phyloP scores from a whole-genome alignment of 805 yeast genomes.

The Sugiyamaella mastotermitis region DNA sequence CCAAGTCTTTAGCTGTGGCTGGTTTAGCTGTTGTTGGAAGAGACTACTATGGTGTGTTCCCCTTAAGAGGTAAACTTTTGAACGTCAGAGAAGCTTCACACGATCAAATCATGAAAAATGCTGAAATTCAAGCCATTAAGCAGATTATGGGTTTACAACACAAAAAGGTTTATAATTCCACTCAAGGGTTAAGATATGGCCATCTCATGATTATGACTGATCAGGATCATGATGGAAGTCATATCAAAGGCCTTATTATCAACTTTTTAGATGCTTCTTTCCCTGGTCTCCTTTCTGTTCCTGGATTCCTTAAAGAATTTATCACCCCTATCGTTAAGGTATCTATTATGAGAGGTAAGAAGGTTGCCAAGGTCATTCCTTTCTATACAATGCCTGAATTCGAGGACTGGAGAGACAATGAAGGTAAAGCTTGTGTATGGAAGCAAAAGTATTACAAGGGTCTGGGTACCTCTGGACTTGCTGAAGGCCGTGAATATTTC shows the following conservation, averaged over 20 bases:
- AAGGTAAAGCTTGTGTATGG: conserved; percentile 72
- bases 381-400: conserved; percentile 96
- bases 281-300: conserved; percentile 85
- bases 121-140: conserved; percentile 91
- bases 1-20: conserved; percentile 82
- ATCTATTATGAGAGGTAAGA: conserved; percentile 51
- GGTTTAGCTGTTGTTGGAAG: conserved; percentile 94
- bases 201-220: conserved; percentile 99
- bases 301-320: conserved; percentile 89
- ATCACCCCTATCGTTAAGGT: conserved; percentile 96
- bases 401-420: conserved; percentile 85
- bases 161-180: conserved; percentile 71
- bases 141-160: conserved; percentile 95
- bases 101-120: conserved; percentile 90
- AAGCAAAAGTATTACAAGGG: conserved; percentile 96
- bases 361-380: conserved; percentile 45
- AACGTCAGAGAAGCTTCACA: conserved; percentile 96
- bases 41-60: conserved; percentile 92
- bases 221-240: conserved; percentile 99
- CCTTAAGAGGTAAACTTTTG: conserved; percentile 87
- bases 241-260: conserved; percentile 90
- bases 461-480: conserved; percentile 86
- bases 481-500: conserved; percentile 85
- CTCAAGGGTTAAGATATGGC: conserved; percentile 80
- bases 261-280: conserved; percentile 90